Conservation (phyloP, 2,329 filamentous ascomycete species). For the Clathrospora elynae region DNA sequence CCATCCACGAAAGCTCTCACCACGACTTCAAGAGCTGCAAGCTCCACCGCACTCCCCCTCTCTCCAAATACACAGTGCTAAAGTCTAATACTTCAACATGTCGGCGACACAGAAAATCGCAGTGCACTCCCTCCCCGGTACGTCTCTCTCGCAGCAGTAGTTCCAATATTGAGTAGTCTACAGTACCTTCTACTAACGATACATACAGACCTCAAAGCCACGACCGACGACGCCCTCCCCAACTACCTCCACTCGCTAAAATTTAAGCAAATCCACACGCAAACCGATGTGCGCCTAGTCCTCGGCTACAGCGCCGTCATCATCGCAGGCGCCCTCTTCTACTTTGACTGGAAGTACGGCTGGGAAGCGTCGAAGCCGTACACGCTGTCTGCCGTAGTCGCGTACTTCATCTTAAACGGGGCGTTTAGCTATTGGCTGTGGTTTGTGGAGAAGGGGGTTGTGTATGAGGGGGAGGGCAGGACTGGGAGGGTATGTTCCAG, state of each 20-base stretch:
- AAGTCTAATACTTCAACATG: conserved; percentile 27
- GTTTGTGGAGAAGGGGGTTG: conserved; percentile 76
- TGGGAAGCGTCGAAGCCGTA: conserved; percentile 85
- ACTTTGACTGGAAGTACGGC: conserved; percentile 87
- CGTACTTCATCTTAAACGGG: conserved; percentile 80
- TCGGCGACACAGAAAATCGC: conserved; percentile 59
- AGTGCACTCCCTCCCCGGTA: conserved; percentile 71
- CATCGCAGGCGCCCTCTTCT: conserved; percentile 82
- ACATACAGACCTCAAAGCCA: conserved; percentile 87
- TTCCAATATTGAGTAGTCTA: conserved; percentile 7
- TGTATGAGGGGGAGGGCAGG: conserved; percentile 77
- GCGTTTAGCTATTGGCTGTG: conserved; percentile 83
- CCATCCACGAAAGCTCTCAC: conserved; percentile 35
- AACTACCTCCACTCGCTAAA: conserved; percentile 90
- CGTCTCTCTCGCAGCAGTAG: neutral
- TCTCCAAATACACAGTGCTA: neutral
- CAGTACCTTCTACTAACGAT: conserved; percentile 19
- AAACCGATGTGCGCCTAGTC: conserved; percentile 79
- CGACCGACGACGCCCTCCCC: conserved; percentile 89
- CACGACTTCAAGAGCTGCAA: conserved; percentile 10
- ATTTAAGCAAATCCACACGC: conserved; percentile 80
- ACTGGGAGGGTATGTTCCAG: conserved; percentile 68
- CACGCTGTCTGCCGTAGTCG: conserved; percentile 76
- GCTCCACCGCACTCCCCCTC: conserved; percentile 6
- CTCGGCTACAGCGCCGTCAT: conserved; percentile 83